Conservation (phyloP, 345 rosid genomes). For the Geranium rotundifolium region DNA sequence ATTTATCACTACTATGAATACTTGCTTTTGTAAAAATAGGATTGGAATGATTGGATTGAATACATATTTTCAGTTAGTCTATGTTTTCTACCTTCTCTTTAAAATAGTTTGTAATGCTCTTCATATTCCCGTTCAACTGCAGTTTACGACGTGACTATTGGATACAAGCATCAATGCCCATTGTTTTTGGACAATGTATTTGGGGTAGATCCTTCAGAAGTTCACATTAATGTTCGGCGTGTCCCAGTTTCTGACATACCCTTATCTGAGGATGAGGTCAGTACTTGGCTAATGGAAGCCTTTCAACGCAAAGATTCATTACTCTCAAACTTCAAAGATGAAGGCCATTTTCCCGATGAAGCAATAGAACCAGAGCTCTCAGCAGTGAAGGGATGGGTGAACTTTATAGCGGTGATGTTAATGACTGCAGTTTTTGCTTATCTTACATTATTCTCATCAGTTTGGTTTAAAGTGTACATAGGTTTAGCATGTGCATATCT, state of each 20-base stretch:
- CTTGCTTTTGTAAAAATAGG: not conserved
- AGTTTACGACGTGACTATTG: not conserved
- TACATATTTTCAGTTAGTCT: not conserved
- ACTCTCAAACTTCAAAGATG: not conserved
- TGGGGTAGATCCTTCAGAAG: slow-evolving; percentile 1
- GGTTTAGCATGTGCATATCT: not conserved
- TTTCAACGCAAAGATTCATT: not conserved
- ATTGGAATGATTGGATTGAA: not conserved
- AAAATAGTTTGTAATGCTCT: not conserved
- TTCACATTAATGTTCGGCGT: not conserved
- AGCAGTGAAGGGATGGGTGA: not conserved
- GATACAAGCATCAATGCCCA: not conserved
- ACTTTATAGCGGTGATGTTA: not conserved
- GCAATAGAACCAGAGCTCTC: not conserved
- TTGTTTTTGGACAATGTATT: not conserved
- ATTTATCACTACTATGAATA: too few species aligned
- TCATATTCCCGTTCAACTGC: not conserved
- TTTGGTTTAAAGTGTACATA: not conserved
- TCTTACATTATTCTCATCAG: not conserved
- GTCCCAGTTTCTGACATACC: not conserved
- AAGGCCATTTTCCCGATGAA: not conserved
- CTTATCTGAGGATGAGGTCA: not conserved
- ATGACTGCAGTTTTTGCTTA: not conserved
- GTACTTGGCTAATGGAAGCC: not conserved
- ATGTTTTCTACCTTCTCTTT: not conserved